Evolutionary conservation across 331 rosid species (phyloP), one percentile per base, ranked within the genome.

Genomic region (Malus hybrid): DNA sequence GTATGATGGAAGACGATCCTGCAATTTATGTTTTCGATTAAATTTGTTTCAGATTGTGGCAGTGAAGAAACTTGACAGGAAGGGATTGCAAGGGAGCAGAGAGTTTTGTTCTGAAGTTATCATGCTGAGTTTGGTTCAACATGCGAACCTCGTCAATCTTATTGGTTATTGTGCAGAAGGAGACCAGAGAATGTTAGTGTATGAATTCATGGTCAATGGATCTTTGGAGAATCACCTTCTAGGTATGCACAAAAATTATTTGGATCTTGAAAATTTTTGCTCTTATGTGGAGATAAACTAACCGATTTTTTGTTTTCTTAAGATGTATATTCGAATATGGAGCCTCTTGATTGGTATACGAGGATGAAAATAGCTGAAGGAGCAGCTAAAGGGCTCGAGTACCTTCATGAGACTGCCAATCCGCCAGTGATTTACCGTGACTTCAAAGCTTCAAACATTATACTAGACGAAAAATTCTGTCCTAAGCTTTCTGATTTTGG

Each of bases 401-500:
- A 91, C 77, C 80, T 91, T 82, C 97, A 91, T 73, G 85, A 83
- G 19, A 64, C 65, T 39, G 82, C 88, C 61, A 83, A 86, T 6
- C 90, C 92, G 16, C 83, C 87, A 3, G 83, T 91, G 24, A 91
- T 89, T 67, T 89, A 79, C 46, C 88, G 93, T 0, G 97, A 91
- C 68, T 82, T 91, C 31, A 91, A 91, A 75, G 80, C 93, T 12
- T 89, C 93, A 1, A 87, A 91, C 67, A 89, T 91, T 70, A 68
- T 89, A 10, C 80, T 89, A 56, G 93, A 90, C 52, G 88, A 85
- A 42, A 63, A 80, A 36, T 87, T 85, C 77, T 84, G 69, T 80
- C 75, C 90, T 20, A 91, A 84, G 75, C 93, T 89, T 34, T 86
- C 97, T 50, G 97, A 91, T 86, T 91, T 91, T 36, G 93, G 93